Percentiles rank a stretch among this genome's conserved stretches.
Evolutionary conservation across 176 grass and related monocot genomes (phyloP).

Genomic region (Zizania latifolia): DNA sequence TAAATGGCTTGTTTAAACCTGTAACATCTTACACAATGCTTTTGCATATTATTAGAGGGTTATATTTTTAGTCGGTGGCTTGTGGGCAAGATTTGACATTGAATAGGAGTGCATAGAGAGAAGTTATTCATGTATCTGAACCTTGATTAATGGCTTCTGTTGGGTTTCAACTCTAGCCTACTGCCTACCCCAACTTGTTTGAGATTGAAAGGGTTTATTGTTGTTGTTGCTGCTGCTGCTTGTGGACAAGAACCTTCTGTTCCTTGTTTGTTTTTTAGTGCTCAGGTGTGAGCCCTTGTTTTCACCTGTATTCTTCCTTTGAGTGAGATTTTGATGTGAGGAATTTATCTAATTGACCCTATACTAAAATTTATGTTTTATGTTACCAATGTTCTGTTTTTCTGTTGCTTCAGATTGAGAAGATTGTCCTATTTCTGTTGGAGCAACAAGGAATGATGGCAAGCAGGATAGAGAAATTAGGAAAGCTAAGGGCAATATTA

Average conservation of each 20-base stretch:
- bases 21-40: no score
- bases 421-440: constrained; percentile 88
- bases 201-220: no score
- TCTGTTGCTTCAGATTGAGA: constrained; percentile 70
- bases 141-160: no score
- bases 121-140: no score
- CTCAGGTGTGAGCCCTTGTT: background rate
- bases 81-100: no score
- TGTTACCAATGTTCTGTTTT: background rate
- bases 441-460: constrained; percentile 91
- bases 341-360: background rate
- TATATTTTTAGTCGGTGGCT: background rate
- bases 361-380: background rate
- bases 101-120: no score
- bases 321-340: background rate
- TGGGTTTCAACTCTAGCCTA: no score
- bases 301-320: background rate
- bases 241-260: background rate
- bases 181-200: no score
- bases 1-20: no score
- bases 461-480: constrained; percentile 83
- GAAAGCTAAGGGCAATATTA: constrained; percentile 64
- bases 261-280: background rate
- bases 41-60: background rate
- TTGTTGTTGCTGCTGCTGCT: no score